Evolutionary conservation across 495 filamentous ascomycete genomes (phyloP).

Genomic region (Pyrenopolyporus hunteri): DNA sequence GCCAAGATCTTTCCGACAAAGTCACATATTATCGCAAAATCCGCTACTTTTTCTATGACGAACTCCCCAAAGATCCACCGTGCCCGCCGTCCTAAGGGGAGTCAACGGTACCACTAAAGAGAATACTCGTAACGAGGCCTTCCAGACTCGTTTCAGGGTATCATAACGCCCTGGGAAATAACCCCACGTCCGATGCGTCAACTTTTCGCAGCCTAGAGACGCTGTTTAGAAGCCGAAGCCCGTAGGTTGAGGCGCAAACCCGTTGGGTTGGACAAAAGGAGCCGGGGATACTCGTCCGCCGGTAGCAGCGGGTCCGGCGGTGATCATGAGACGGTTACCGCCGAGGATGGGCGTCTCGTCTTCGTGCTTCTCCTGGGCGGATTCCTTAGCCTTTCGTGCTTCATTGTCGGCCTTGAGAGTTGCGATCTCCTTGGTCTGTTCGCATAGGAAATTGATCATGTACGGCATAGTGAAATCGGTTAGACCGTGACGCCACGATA

Average conservation of each 20-base stretch:
- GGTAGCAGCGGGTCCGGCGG: constrained; percentile 74
- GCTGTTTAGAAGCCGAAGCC: constrained; percentile 61
- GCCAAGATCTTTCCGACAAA: constrained; percentile 17
- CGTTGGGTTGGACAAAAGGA: constrained; percentile 75
- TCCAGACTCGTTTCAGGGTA: not conserved
- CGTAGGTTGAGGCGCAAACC: constrained; percentile 80
- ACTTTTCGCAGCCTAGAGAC: not conserved
- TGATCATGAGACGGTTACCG: constrained; percentile 93
- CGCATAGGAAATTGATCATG: constrained; percentile 97
- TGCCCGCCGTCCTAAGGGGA: constrained; percentile 1
- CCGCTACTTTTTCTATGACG: constrained; percentile 30
- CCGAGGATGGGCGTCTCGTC: constrained; percentile 93
- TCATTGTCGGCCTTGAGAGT: constrained; percentile 94
- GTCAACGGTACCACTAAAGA: constrained; percentile 12
- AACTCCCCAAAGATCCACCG: constrained; percentile 21
- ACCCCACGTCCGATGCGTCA: not conserved
- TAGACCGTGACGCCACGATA: constrained; percentile 95
- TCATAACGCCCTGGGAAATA: not conserved
- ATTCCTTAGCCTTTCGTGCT: constrained; percentile 89
- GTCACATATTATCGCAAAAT: constrained; percentile 28
- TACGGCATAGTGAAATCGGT: constrained; percentile 99
- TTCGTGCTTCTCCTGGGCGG: constrained; percentile 83
- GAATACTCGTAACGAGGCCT: not conserved
- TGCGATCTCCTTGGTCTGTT: constrained; percentile 86
- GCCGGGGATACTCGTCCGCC: constrained; percentile 60